Evolutionary conservation across 2,329 filamentous ascomycete species (phyloP).

Genomic region (Emericellopsis cladophorae): DNA sequence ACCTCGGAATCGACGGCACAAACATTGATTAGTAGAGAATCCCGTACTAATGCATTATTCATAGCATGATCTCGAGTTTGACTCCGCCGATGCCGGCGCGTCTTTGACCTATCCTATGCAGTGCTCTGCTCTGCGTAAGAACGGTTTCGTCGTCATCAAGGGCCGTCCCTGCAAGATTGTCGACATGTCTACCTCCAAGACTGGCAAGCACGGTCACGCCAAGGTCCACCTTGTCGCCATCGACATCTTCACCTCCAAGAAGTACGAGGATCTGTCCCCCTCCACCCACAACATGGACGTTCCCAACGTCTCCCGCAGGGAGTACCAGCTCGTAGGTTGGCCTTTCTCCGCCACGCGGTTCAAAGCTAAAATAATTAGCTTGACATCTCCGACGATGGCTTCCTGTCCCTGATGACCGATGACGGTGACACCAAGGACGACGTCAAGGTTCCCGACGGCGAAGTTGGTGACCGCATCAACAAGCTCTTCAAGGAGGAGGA

Average conservation of each 20-base stretch:
- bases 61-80: slow-evolving; percentile 65
- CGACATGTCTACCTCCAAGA: slow-evolving; percentile 99
- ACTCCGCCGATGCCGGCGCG: slow-evolving; percentile 90
- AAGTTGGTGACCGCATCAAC: slow-evolving; percentile 76
- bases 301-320: slow-evolving; percentile 78
- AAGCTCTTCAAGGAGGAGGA: slow-evolving; percentile 70
- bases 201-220: slow-evolving; percentile 99
- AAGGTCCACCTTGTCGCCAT: slow-evolving; percentile 98
- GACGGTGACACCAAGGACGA: slow-evolving; percentile 86
- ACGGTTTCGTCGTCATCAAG: slow-evolving; percentile 98
- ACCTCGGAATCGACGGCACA: no score
- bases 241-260: slow-evolving; percentile 99
- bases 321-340: slow-evolving; percentile 82
- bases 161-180: slow-evolving; percentile 99
- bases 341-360: slow-evolving; percentile 5
- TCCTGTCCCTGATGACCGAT: slow-evolving; percentile 86
- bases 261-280: slow-evolving; percentile 96
- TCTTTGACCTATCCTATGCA: slow-evolving; percentile 94
- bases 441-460: slow-evolving; percentile 83
- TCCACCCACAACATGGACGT: slow-evolving; percentile 99
- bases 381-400: slow-evolving; percentile 86
- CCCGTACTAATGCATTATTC: slow-evolving; percentile 6
- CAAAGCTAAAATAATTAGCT: slow-evolving; percentile 41
- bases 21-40: no score
- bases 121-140: slow-evolving; percentile 99